phyloP scores from a whole-genome alignment of 257 asterid species.

The Solanum lycopersicoides region DNA sequence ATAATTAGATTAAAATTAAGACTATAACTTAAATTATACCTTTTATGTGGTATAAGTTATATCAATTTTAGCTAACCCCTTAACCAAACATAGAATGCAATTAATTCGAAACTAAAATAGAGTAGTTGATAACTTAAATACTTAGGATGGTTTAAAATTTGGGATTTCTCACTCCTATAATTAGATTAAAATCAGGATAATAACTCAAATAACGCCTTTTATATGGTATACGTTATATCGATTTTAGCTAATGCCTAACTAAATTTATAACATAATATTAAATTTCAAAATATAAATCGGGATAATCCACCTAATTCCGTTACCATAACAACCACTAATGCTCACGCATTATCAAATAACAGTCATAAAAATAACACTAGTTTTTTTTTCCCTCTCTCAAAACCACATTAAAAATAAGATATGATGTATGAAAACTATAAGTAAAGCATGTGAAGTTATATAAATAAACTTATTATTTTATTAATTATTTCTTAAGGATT shows the following conservation, averaged over 20 bases:
- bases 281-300: no score
- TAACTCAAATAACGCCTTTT: neutral
- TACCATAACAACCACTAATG: neutral
- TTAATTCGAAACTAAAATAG: neutral
- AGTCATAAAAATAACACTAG: neutral
- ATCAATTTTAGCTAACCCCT: neutral
- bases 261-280: no score
- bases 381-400: no score
- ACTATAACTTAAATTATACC: neutral
- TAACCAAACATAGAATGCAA: neutral
- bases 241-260: neutral
- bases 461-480: no score
- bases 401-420: no score
- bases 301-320: neutral
- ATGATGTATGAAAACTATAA: no score
- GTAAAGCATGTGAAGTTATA: no score
- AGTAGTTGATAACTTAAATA: neutral
- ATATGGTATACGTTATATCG: neutral
- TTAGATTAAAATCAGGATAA: no score
- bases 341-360: neutral
- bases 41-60: no score
- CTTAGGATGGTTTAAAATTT: neutral
- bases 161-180: neutral
- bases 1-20: no score
- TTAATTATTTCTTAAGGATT: no score